Conservation (phyloP, 805 yeast genomes). For the Lachancea lanzarotensis region DNA sequence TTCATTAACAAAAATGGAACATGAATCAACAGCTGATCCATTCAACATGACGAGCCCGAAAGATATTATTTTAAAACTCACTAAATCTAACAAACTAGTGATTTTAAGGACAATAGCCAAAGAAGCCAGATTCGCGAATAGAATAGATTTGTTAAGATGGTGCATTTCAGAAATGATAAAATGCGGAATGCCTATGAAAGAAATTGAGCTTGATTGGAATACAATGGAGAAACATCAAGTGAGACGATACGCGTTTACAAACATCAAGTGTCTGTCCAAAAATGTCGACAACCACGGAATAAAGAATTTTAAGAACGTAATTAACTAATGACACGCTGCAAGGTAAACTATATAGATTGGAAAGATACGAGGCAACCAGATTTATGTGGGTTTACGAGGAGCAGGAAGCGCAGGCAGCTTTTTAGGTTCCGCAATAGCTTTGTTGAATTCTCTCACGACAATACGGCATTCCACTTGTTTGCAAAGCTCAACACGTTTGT, state of each 20-base stretch:
- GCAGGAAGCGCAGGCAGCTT: constrained; percentile 5
- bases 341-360: too few species aligned
- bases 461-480: constrained; percentile 73
- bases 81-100: constrained; percentile 16
- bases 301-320: not conserved
- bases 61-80: constrained; percentile 15
- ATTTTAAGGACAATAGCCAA: constrained; percentile 25
- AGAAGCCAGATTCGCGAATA: constrained; percentile 13
- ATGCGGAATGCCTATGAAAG: constrained; percentile 19
- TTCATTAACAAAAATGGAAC: not conserved
- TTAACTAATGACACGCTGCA: not conserved
- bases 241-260: constrained; percentile 10
- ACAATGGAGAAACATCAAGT: constrained; percentile 18
- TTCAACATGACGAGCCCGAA: constrained; percentile 17
- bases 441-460: constrained; percentile 71
- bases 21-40: constrained; percentile 17
- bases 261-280: constrained; percentile 6
- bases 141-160: constrained; percentile 24
- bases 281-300: constrained; percentile 1
- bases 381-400: not conserved
- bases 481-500: constrained; percentile 60
- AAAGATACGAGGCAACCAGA: not conserved
- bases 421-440: constrained; percentile 16
- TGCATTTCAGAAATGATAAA: constrained; percentile 20
- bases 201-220: constrained; percentile 24